These are phyloP conservation scores for Tetrapisispora fleetii DNA, from an alignment of 805 yeast species.

Conservation along the genomic window DNA sequence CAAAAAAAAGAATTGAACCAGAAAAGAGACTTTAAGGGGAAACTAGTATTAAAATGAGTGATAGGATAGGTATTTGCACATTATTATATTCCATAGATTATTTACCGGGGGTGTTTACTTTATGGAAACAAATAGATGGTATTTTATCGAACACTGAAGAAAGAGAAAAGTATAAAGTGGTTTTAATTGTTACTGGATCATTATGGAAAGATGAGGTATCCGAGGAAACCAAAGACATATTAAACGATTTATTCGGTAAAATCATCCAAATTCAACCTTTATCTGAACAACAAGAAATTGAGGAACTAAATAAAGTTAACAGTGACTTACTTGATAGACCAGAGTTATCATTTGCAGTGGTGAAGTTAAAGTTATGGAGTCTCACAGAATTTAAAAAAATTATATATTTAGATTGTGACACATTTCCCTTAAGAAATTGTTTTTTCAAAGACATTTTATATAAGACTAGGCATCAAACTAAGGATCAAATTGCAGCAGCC, in stretches of 20 bases:
- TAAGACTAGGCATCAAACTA: slow-evolving; percentile 15
- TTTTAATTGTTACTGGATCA: slow-evolving; percentile 16
- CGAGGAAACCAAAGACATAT: slow-evolving; percentile 10
- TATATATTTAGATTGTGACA: slow-evolving; percentile 57
- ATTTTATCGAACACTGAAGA: slow-evolving; percentile 4
- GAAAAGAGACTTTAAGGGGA: neutral
- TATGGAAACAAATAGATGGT: slow-evolving; percentile 32
- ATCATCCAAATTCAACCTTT: slow-evolving; percentile 21
- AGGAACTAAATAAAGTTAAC: slow-evolving; percentile 18
- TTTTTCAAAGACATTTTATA: slow-evolving; percentile 17
- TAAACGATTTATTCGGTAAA: slow-evolving; percentile 18
- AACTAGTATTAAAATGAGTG: neutral
- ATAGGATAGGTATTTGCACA: slow-evolving; percentile 21
- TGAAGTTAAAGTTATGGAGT: slow-evolving; percentile 43
- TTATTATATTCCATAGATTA: slow-evolving; percentile 42
- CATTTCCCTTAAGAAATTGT: slow-evolving; percentile 35
- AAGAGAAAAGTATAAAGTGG: slow-evolving; percentile 3
- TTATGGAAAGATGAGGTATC: slow-evolving; percentile 13
- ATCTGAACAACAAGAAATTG: slow-evolving; percentile 12
- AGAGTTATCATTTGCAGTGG: slow-evolving; percentile 41
- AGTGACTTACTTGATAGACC: slow-evolving; percentile 36
- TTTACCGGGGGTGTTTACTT: slow-evolving; percentile 47
- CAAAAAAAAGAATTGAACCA: neutral
- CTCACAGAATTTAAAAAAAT: slow-evolving; percentile 36
- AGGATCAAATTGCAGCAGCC: slow-evolving; percentile 37